phyloP scores from a whole-genome alignment of 1,284 basidiomycete genomes.

The Malassezia equina region DNA sequence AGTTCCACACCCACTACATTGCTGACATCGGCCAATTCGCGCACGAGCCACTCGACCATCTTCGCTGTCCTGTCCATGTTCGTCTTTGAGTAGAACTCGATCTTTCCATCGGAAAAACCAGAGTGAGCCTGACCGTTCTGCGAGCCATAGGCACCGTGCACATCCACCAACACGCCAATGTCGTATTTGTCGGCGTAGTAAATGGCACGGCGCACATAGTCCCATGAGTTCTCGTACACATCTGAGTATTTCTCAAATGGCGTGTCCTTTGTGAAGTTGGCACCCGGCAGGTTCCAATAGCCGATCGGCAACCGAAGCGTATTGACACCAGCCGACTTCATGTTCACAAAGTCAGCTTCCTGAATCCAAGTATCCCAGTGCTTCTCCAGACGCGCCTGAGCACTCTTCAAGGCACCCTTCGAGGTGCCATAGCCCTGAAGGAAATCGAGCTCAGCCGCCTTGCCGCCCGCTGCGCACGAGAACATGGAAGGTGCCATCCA shows the following conservation, averaged over 20 bases:
- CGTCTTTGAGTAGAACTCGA: slow-evolving; percentile 52
- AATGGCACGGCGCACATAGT: slow-evolving; percentile 56
- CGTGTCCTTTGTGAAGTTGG: slow-evolving; percentile 52
- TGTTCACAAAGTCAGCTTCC: slow-evolving; percentile 50
- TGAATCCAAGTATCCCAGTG: slow-evolving; percentile 73
- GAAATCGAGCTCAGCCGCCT: slow-evolving; percentile 52
- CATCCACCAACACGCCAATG: slow-evolving; percentile 64
- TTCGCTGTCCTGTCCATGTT: slow-evolving; percentile 58
- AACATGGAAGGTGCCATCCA: slow-evolving; percentile 70
- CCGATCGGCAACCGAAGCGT: slow-evolving; percentile 48
- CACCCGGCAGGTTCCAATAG: slow-evolving; percentile 48
- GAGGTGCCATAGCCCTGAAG: slow-evolving; percentile 54
- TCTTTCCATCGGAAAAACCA: slow-evolving; percentile 59
- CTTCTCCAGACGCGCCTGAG: slow-evolving; percentile 55
- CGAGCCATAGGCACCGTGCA: slow-evolving; percentile 64
- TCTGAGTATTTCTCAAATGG: slow-evolving; percentile 56
- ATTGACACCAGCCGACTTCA: slow-evolving; percentile 47
- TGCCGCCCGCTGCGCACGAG: slow-evolving; percentile 55
- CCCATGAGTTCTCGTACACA: slow-evolving; percentile 61
- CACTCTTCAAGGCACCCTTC: slow-evolving; percentile 51
- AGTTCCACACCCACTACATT: slow-evolving; percentile 67
- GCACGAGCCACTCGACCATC: slow-evolving; percentile 56
- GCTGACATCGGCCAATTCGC: slow-evolving; percentile 57
- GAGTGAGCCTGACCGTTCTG: slow-evolving; percentile 60
- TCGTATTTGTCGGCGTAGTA: slow-evolving; percentile 59